Conservation (phyloP, 306 rosid species). For the Quillaja saponaria region DNA sequence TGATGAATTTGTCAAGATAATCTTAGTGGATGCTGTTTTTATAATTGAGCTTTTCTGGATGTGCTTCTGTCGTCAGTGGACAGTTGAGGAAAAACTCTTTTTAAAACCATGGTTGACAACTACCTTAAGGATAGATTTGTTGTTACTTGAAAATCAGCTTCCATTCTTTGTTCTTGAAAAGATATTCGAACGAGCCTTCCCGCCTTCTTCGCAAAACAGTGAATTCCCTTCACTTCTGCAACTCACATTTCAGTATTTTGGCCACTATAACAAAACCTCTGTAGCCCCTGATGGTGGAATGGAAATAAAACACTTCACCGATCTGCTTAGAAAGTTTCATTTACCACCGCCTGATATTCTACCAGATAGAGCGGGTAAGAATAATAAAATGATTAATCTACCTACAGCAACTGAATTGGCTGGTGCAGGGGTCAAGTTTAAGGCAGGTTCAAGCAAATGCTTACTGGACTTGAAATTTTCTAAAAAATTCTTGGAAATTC, state of each 20-base stretch:
- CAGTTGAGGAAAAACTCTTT: background rate
- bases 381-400: fast-evolving
- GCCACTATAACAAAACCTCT: background rate
- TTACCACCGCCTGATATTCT: background rate
- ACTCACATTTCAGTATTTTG: background rate
- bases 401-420: background rate
- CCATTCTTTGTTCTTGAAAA: conserved; percentile 12
- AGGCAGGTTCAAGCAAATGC: background rate
- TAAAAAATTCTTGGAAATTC: background rate
- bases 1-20: background rate
- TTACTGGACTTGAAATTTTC: background rate
- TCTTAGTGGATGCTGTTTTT: conserved; percentile 7
- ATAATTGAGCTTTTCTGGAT: conserved; percentile 1
- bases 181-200: background rate
- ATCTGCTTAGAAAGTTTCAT: background rate
- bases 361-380: fast-evolving
- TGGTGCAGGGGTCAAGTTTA: conserved; percentile 3
- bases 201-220: background rate
- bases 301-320: conserved; percentile 11
- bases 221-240: background rate
- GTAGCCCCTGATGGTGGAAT: background rate
- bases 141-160: conserved; percentile 26
- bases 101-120: background rate
- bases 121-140: background rate
- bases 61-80: fast-evolving